A percentile compares a stretch with the other conserved stretches of the same genome.
Evolutionary conservation across 2,329 filamentous ascomycete species (phyloP).

Genomic region (Pleomassaria siparia): DNA sequence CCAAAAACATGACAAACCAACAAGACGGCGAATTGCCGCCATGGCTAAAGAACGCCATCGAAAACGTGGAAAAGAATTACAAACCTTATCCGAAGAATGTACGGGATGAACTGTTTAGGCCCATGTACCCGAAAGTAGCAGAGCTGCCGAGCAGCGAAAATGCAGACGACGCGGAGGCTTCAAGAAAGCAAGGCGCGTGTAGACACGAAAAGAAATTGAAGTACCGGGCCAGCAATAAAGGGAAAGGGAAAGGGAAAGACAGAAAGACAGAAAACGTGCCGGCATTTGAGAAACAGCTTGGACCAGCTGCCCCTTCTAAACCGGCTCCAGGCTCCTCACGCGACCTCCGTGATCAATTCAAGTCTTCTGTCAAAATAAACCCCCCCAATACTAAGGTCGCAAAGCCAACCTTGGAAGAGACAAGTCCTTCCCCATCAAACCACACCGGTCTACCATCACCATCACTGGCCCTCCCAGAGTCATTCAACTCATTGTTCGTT

Average conservation of each 20-base stretch:
- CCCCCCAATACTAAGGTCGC: too few relatives aligned
- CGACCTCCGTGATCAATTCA: too few relatives aligned
- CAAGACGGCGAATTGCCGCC: too few relatives aligned
- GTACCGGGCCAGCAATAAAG: neutral
- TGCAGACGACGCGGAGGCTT: neutral
- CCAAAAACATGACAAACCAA: too few relatives aligned
- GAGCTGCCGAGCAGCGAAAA: neutral
- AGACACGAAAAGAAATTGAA: neutral
- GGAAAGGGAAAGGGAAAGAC: neutral
- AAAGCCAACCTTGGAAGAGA: too few relatives aligned
- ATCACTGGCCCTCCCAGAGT: neutral
- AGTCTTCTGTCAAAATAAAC: too few relatives aligned
- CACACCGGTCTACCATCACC: neutral
- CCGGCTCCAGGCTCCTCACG: neutral
- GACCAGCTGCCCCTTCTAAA: neutral
- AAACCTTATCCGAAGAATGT: too few relatives aligned
- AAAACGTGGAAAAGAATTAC: too few relatives aligned
- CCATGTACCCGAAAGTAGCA: neutral
- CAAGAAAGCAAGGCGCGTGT: neutral
- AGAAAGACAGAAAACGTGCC: neutral
- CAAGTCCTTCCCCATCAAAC: neutral
- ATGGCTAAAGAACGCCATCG: too few relatives aligned
- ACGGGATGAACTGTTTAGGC: too few relatives aligned
- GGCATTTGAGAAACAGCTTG: neutral
- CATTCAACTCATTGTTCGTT: neutral